phyloP scores from a whole-genome alignment of 331 rosid genomes.

The Quercus phellos region DNA sequence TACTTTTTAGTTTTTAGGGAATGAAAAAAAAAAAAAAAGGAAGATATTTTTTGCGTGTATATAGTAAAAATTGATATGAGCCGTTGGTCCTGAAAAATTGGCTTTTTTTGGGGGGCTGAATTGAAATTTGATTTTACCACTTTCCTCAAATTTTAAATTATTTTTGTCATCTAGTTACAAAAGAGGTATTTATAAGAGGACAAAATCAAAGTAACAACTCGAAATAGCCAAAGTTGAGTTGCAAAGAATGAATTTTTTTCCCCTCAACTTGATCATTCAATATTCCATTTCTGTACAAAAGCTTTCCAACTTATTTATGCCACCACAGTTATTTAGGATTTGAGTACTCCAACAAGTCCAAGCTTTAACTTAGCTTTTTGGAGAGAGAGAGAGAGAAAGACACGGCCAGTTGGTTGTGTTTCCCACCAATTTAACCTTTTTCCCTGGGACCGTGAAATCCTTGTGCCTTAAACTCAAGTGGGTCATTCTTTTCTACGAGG shows the following conservation, averaged over 20 bases:
- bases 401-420: slow-evolving; percentile 41
- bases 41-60: too few species aligned
- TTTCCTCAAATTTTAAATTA: too few species aligned
- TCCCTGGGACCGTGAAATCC: slow-evolving; percentile 59
- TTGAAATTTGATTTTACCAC: not conserved
- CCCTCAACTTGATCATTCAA: slow-evolving; percentile 36
- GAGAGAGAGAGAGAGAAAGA: not conserved
- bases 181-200: slow-evolving; percentile 23
- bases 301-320: slow-evolving; percentile 29
- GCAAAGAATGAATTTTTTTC: slow-evolving; percentile 26
- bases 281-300: slow-evolving; percentile 25
- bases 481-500: slow-evolving; percentile 65
- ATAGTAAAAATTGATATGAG: too few species aligned
- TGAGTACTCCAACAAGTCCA: slow-evolving; percentile 6
- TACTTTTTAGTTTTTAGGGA: too few species aligned
- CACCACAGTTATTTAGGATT: slow-evolving; percentile 12
- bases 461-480: slow-evolving; percentile 48
- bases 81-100: too few species aligned
- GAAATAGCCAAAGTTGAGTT: slow-evolving; percentile 20
- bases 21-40: rapidly evolving
- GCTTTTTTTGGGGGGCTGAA: slow-evolving; percentile 7
- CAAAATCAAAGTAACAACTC: slow-evolving; percentile 36
- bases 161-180: slow-evolving; percentile 34
- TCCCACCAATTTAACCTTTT: slow-evolving; percentile 62
- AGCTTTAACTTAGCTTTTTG: not conserved